Conservation (phyloP, 768 basidiomycete species). For the Tylopilus vinaceipallidus region DNA sequence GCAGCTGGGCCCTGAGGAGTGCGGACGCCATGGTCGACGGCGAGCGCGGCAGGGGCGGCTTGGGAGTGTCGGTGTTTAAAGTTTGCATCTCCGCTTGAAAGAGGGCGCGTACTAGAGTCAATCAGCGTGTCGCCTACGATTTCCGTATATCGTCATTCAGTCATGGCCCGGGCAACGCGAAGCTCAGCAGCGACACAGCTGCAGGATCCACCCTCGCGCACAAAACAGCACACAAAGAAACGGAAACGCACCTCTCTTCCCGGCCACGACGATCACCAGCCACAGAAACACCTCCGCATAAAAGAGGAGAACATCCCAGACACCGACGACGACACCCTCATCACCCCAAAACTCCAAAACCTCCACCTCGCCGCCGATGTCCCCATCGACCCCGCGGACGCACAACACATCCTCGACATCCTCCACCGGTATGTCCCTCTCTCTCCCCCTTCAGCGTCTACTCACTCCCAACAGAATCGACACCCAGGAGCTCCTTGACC, state of each 20-base stretch:
- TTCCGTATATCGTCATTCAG: slow-evolving; percentile 28
- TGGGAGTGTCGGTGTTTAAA: slow-evolving; percentile 29
- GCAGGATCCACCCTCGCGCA: slow-evolving; percentile 29
- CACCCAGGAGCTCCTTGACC: slow-evolving; percentile 74
- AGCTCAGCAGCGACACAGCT: slow-evolving; percentile 53
- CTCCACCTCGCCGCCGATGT: slow-evolving; percentile 45
- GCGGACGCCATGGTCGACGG: slow-evolving; percentile 35
- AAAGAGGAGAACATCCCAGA: slow-evolving; percentile 33
- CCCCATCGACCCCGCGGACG: slow-evolving; percentile 44
- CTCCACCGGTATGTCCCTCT: slow-evolving; percentile 47
- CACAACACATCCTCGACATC: slow-evolving; percentile 56
- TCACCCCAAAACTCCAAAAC: slow-evolving; percentile 19
- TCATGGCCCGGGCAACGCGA: slow-evolving; percentile 73
- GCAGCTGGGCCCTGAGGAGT: slow-evolving; percentile 45
- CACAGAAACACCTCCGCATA: slow-evolving; percentile 48
- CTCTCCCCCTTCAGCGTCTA: not conserved
- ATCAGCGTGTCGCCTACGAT: no score
- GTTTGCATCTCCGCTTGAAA: slow-evolving; percentile 10
- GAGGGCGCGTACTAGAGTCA: slow-evolving; percentile 2
- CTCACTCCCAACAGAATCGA: slow-evolving; percentile 50
- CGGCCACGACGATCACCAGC: slow-evolving; percentile 47
- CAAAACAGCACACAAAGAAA: slow-evolving; percentile 49
- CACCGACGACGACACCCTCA: slow-evolving; percentile 22
- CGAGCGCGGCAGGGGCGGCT: slow-evolving; percentile 4
- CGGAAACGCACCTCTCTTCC: slow-evolving; percentile 68